Evolutionary conservation across 2,329 filamentous ascomycete genomes (phyloP), one percentile per base, ranked within the genome.

Genomic region (Pyrenochaeta sp.): DNA sequence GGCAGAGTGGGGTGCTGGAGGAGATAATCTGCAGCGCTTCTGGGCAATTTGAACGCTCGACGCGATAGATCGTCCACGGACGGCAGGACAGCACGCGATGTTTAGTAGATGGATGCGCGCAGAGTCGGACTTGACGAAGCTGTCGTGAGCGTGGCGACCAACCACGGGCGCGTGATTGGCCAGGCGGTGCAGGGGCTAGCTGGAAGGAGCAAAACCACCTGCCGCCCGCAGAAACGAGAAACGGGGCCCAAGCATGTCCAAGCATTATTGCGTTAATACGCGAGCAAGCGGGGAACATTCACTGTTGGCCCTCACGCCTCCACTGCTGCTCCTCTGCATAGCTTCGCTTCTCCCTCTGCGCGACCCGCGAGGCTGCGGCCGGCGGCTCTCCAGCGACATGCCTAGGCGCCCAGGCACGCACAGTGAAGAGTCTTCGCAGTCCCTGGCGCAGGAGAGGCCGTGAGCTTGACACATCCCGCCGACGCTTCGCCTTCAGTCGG

Each of bases 401-500:
- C 17, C n/a, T 9, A 21, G 30, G 18, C 30, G n/a, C n/a, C n/a
- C n/a, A n/a, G n/a, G n/a, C n/a, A n/a, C n/a, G n/a, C n/a, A n/a
- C n/a, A n/a, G n/a, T n/a, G n/a, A n/a, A n/a, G n/a, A n/a, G n/a
- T n/a, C n/a, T n/a, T n/a, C 22, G 22, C 29, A 2, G 17, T 36
- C 13, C 31, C 26, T 10, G 17, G 2, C 3, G 13, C n/a, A n/a
- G 8, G 13, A 28, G 3, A 27, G 2, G n/a, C 17, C 7, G 15
- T 20, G 13, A 21, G 7, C 31, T 7, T 31, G n/a, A n/a, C n/a
- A n/a, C n/a, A n/a, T n/a, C n/a, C n/a, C n/a, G n/a, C n/a, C n/a
- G n/a, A n/a, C n/a, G 26, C 38, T 31, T 35, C 41, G 48, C 48
- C 38, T 41, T 40, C 44, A 23, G 22, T 47, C 43, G 40, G 51